Evolutionary conservation across 768 basidiomycete species (phyloP).

Genomic region (Hygrocybe punicea): DNA sequence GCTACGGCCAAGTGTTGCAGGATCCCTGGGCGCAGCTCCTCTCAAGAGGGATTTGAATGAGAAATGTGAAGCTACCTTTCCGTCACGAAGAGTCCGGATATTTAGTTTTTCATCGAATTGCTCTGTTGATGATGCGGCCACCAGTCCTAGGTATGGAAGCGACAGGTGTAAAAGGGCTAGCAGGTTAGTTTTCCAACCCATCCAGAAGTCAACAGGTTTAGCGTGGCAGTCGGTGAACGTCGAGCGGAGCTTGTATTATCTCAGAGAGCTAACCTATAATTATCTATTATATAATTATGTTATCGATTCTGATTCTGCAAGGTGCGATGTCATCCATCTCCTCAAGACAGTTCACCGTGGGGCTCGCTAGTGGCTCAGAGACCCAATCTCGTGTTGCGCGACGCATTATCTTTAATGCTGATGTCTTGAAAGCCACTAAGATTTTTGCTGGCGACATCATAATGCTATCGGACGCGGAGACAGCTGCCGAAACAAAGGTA

Average conservation of each 20-base stretch:
- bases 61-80: constrained; percentile 77
- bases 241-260: no score
- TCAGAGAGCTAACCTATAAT: no score
- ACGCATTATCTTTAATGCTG: constrained; percentile 62
- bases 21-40: constrained; percentile 54
- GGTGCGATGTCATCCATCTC: constrained; percentile 20
- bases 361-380: constrained; percentile 34
- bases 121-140: constrained; percentile 33
- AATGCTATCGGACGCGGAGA: constrained; percentile 46
- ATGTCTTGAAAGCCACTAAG: constrained; percentile 57
- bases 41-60: constrained; percentile 66
- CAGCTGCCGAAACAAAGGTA: constrained; percentile 29
- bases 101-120: constrained; percentile 47
- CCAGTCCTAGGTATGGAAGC: constrained; percentile 10
- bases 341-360: constrained; percentile 42
- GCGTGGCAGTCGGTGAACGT: background rate
- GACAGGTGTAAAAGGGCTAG: constrained; percentile 13
- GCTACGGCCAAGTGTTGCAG: constrained; percentile 48
- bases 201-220: no score
- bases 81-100: constrained; percentile 64
- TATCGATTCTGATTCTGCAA: no score
- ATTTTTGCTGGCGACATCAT: constrained; percentile 68
- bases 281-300: no score
- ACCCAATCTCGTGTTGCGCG: constrained; percentile 50
- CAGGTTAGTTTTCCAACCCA: background rate